Evolutionary conservation across 352 stramenopile genomes (phyloP).

Genomic region (Hyaloperonospora brassicae): DNA sequence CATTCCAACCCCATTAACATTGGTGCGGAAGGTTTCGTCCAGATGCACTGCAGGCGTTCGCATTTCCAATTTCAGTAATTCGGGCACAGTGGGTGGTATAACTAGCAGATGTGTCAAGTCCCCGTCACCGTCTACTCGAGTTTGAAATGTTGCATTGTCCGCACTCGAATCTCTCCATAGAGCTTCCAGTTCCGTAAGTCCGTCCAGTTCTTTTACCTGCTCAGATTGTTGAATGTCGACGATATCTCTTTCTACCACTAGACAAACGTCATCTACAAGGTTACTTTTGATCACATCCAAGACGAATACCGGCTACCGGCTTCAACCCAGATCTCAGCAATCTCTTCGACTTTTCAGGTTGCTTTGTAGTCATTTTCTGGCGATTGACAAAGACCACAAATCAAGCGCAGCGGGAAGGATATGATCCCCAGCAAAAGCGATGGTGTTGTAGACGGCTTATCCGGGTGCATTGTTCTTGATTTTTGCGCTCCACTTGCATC

Average conservation of each 20-base stretch:
- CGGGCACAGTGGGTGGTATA: too few species aligned
- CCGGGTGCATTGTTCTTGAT: too few species aligned
- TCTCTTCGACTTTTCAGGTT: background rate
- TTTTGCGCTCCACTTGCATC: too few species aligned
- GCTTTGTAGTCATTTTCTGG: background rate
- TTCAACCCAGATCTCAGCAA: background rate
- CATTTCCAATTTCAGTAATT: too few species aligned
- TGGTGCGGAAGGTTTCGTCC: background rate
- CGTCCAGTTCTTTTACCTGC: background rate
- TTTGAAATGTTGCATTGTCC: background rate
- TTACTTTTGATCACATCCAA: conserved; percentile 2
- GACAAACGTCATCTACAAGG: background rate
- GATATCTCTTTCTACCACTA: too few species aligned
- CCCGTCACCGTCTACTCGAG: background rate
- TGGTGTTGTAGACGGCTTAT: background rate
- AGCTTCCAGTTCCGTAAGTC: background rate
- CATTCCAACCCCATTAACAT: background rate
- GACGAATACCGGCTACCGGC: background rate
- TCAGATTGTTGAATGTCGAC: background rate
- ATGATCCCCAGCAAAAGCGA: background rate
- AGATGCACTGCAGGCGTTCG: too few species aligned
- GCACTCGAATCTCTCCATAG: background rate
- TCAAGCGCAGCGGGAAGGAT: background rate
- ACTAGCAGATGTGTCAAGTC: background rate
- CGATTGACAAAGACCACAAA: background rate